phyloP scores from a whole-genome alignment of 192 early-diverging fungal genomes.

The Funneliformis geosporum region DNA sequence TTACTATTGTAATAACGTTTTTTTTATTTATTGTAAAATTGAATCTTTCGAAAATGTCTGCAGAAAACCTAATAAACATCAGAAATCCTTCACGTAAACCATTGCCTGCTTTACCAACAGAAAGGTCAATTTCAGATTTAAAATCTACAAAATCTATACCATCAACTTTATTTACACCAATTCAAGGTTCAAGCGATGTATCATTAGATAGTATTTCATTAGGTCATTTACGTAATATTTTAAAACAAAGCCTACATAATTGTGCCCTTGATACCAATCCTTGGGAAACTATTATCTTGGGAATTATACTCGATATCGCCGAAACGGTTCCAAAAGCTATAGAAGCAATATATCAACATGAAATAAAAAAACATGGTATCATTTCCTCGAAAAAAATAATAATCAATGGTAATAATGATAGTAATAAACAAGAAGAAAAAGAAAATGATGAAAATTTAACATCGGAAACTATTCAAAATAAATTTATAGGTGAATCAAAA shows the following conservation, averaged over 20 bases:
- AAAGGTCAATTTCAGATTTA: background rate
- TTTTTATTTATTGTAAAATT: too few species aligned
- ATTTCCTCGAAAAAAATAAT: background rate
- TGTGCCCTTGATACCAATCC: background rate
- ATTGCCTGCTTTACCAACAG: background rate
- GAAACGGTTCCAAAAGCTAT: background rate
- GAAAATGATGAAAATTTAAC: background rate
- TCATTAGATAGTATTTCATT: slow-evolving; percentile 15
- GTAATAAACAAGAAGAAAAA: background rate
- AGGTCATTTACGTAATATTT: slow-evolving; percentile 1
- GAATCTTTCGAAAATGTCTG: background rate
- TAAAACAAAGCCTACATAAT: slow-evolving; percentile 10
- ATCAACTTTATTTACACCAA: background rate
- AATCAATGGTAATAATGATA: background rate
- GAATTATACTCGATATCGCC: slow-evolving; percentile 11
- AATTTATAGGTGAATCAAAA: background rate
- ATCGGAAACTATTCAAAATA: too few species aligned
- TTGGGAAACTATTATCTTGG: slow-evolving; percentile 4
- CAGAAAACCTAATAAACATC: background rate
- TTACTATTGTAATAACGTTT: too few species aligned
- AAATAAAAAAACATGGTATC: background rate
- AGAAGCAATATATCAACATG: background rate
- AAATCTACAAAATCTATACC: background rate
- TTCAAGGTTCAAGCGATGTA: slow-evolving; percentile 7
- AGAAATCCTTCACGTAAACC: slow-evolving; percentile 6